Evolutionary conservation across 805 yeast genomes (phyloP), one percentile per base, ranked within the genome.

Genomic region (Cyberlindnera nakhonratchasimensis): DNA sequence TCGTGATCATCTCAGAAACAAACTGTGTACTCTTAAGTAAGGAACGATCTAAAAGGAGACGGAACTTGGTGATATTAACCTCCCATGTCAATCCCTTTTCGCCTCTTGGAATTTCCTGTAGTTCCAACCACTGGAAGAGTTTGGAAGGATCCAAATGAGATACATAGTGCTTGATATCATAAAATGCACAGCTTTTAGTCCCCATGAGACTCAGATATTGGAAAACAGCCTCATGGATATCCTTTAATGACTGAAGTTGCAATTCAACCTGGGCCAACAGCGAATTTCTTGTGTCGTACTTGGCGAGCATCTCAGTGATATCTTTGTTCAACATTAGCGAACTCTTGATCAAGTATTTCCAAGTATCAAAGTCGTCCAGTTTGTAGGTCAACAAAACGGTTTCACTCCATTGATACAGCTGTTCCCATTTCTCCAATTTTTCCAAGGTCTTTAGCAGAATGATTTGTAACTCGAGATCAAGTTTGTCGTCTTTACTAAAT

Each of bases 351-450:
- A 75, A 61, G 14, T 69, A 64, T 50, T 79, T 75, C 86, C 95
- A 87, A 29, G 88, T 77, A 43, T 77, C 75, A 69, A 78, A 90
- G 59, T 89, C 96, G 59, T 90, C 88, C 41, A 84, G 72, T 9
- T 69, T 59, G 19, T 72, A 63, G 4, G 63, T 66, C 14, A 71
- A 64, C 25, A 88, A 58, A 12, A 77, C 67, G 4, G 53, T 45
- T 5, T 57, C 31, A 34, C 79, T 63, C 45, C 65, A 64, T 0
- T 67, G 59, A 47, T 54, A 67, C 12, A 87, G 60, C 11, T 54
- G 46, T 0, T 64, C 63, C 75, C 79, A 79, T 3, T 69, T 51
- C 39, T 71, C 64, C 7, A 62, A 24, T 13, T 61, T 53, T 6
- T 66, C 61, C 29, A 86, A 64, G 2, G 73, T 64, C 2, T 75